Conservation (phyloP, 805 yeast species). For the Zygosaccharomyces lentus region DNA sequence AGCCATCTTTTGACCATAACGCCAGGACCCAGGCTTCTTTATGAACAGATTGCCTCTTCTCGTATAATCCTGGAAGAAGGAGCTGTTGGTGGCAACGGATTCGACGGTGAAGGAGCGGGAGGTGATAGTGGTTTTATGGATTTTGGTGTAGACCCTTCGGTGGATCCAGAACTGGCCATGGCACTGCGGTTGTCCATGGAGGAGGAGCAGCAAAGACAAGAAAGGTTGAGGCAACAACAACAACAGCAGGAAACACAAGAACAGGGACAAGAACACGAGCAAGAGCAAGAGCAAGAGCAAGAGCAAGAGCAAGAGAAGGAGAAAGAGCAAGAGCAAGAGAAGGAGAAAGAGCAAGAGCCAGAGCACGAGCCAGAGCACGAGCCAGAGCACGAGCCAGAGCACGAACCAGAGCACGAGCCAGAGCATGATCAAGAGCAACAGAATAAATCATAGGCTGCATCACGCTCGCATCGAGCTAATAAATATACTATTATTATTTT, state of each 20-base stretch:
- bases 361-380: conserved; percentile 1
- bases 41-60: conserved; percentile 75
- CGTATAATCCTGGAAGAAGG: conserved; percentile 70
- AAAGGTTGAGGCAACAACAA: conserved; percentile 49
- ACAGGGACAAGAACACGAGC: conserved; percentile 5
- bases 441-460: neutral
- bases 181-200: conserved; percentile 92
- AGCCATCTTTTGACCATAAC: conserved; percentile 83
- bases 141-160: conserved; percentile 75
- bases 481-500: neutral
- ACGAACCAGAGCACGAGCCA: conserved; percentile 7
- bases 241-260: conserved; percentile 9
- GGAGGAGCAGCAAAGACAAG: conserved; percentile 91
- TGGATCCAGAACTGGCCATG: conserved; percentile 96
- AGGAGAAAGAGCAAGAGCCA: conserved; percentile 11
- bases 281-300: conserved; percentile 2
- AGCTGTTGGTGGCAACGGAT: conserved; percentile 40
- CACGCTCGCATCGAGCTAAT: neutral
- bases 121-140: conserved; percentile 53
- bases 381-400: conserved; percentile 2
- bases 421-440: conserved; percentile 5
- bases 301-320: conserved; percentile 3
- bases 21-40: conserved; percentile 80
- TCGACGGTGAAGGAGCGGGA: conserved; percentile 42
- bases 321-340: conserved; percentile 1